Conservation (phyloP, 2,329 filamentous ascomycete species). For the Thielaviopsis cerberus region DNA sequence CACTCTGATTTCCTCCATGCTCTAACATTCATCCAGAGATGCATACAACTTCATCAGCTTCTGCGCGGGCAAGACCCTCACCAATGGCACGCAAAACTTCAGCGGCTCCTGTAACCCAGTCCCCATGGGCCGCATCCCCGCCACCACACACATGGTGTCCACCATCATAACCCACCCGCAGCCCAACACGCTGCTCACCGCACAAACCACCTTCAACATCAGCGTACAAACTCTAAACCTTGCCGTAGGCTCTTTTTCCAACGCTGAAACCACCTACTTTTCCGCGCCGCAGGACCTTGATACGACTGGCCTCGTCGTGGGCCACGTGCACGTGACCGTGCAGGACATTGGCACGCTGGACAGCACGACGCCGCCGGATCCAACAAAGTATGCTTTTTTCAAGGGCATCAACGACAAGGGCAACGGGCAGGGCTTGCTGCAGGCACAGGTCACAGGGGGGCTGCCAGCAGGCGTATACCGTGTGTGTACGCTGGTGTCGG, state of each 20-base stretch:
- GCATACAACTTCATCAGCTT: slow-evolving; percentile 41
- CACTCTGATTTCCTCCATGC: background rate
- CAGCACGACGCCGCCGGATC: slow-evolving; percentile 21
- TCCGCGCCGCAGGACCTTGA: slow-evolving; percentile 33
- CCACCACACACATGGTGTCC: slow-evolving; percentile 33
- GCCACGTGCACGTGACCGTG: slow-evolving; percentile 33
- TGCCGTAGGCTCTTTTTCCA: slow-evolving; percentile 33
- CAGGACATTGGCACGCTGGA: slow-evolving; percentile 26
- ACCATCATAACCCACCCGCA: slow-evolving; percentile 30
- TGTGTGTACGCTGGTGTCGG: slow-evolving; percentile 32
- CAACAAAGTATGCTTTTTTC: slow-evolving; percentile 33
- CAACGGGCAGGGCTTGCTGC: slow-evolving; percentile 27
- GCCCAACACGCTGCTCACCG: slow-evolving; percentile 22
- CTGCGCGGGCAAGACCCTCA: slow-evolving; percentile 33
- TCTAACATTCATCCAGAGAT: slow-evolving; percentile 19
- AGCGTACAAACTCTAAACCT: slow-evolving; percentile 29
- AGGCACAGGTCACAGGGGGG: slow-evolving; percentile 26
- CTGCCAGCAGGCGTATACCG: slow-evolving; percentile 30
- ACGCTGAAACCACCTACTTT: slow-evolving; percentile 35
- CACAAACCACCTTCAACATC: slow-evolving; percentile 28
- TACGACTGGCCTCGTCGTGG: slow-evolving; percentile 21
- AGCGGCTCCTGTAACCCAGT: slow-evolving; percentile 38
- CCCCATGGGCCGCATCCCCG: slow-evolving; percentile 38
- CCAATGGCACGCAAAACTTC: slow-evolving; percentile 33
- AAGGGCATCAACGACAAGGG: slow-evolving; percentile 37